Conservation (phyloP, 176 grass and related monocot species). For the Bromus sterilis region DNA sequence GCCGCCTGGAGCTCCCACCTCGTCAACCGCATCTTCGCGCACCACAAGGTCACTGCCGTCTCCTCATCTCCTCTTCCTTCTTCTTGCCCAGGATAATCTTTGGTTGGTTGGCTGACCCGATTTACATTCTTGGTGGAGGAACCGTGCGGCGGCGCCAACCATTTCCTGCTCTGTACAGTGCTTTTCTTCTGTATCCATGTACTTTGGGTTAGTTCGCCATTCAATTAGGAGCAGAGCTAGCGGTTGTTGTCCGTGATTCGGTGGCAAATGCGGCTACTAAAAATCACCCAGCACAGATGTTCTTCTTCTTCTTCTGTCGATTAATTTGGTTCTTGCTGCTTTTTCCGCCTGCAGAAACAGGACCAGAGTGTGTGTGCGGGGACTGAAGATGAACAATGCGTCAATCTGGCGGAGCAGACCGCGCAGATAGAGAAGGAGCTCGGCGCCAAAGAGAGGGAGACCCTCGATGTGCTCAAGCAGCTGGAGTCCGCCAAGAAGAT, state of each 20-base stretch:
- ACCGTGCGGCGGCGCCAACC: background rate
- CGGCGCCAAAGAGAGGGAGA: slow-evolving; percentile 61
- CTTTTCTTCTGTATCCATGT: background rate
- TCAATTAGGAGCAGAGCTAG: background rate
- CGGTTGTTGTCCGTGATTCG: background rate
- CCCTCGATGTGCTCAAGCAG: slow-evolving; percentile 53
- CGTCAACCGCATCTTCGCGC: slow-evolving; percentile 26
- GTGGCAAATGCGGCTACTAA: background rate
- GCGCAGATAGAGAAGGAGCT: slow-evolving; percentile 67
- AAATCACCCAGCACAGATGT: background rate
- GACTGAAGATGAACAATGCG: background rate
- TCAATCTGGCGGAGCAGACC: slow-evolving; percentile 34
- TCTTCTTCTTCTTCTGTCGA: background rate
- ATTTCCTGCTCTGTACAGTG: background rate
- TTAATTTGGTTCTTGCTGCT: background rate
- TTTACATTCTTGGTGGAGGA: background rate
- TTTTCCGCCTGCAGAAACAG: slow-evolving; percentile 24
- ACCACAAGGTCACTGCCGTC: background rate
- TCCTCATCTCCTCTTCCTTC: background rate
- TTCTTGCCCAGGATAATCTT: background rate
- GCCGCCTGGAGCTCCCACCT: slow-evolving; percentile 67
- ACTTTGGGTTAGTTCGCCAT: background rate
- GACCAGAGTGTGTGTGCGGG: background rate
- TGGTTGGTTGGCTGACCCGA: no score
- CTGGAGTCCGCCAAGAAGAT: slow-evolving; percentile 59